These are phyloP conservation scores for Macroventuria anomochaeta DNA, from an alignment of 2,329 filamentous ascomycete genomes.

Conservation along the genomic window DNA sequence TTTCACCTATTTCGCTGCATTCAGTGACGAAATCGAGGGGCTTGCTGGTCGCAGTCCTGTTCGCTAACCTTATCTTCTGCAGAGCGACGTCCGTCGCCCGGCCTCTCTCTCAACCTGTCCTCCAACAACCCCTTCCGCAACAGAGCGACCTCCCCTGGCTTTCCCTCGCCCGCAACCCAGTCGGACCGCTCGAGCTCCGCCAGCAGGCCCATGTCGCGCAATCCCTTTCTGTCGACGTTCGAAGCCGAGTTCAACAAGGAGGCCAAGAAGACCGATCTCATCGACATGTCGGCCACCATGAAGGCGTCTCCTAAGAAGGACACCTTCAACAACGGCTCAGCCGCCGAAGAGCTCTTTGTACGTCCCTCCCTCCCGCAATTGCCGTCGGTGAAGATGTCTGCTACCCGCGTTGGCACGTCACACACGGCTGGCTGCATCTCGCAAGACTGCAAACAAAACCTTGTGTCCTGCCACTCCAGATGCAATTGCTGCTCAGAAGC, in stretches of 20 bases:
- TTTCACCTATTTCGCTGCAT: slow-evolving; percentile 39
- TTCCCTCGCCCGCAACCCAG: slow-evolving; percentile 45
- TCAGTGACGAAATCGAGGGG: slow-evolving; percentile 35
- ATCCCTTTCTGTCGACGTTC: slow-evolving; percentile 74
- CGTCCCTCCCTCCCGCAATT: slow-evolving; percentile 50
- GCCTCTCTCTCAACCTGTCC: slow-evolving; percentile 68
- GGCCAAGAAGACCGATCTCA: slow-evolving; percentile 37
- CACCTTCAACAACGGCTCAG: slow-evolving; percentile 49
- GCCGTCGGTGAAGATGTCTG: neutral
- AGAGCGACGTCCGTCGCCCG: slow-evolving; percentile 59
- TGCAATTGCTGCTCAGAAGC: neutral
- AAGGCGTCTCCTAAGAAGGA: slow-evolving; percentile 54
- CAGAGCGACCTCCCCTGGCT: slow-evolving; percentile 66
- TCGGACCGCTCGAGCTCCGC: slow-evolving; percentile 54
- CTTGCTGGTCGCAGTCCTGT: slow-evolving; percentile 33
- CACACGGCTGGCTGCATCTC: slow-evolving; percentile 17
- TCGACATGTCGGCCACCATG: slow-evolving; percentile 48
- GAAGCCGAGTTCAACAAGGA: slow-evolving; percentile 51
- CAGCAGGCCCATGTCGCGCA: slow-evolving; percentile 72
- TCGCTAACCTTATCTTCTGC: slow-evolving; percentile 27
- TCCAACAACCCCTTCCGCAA: slow-evolving; percentile 84
- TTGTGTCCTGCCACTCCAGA: neutral
- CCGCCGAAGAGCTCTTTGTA: slow-evolving; percentile 79
- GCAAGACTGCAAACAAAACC: neutral
- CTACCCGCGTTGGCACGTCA: neutral